A percentile compares a stretch with the other conserved stretches of the same genome.
Conservation (phyloP, 108 stramenopile species). For the Discostella pseudostelligera region DNA sequence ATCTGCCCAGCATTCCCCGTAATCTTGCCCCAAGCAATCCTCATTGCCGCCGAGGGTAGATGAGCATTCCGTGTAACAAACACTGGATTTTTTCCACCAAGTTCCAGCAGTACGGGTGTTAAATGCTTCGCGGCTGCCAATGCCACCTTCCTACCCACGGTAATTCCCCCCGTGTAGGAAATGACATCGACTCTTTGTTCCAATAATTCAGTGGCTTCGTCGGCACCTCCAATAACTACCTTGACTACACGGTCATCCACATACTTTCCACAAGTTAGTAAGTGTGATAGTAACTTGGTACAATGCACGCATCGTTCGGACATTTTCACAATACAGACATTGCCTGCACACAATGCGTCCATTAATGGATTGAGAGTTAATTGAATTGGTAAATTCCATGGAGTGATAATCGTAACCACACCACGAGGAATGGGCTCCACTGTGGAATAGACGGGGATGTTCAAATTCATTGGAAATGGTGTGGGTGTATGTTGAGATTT, state of each 20-base stretch:
- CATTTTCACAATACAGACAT: constrained; percentile 80
- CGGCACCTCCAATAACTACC: constrained; percentile 74
- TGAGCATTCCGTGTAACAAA: constrained; percentile 66
- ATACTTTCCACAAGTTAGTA: constrained; percentile 49
- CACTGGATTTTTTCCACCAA: constrained; percentile 90
- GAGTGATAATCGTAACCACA: constrained; percentile 56
- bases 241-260: constrained; percentile 58
- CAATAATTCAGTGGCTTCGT: constrained; percentile 61
- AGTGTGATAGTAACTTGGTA: constrained; percentile 45
- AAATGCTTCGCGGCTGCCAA: constrained; percentile 78
- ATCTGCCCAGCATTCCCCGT: constrained; percentile 84
- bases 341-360: constrained; percentile 84
- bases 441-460: constrained; percentile 8
- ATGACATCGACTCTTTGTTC: constrained; percentile 70
- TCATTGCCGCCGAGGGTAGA: constrained; percentile 55
- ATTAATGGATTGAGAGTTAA: constrained; percentile 57
- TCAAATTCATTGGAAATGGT: constrained; percentile 16
- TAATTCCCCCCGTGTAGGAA: constrained; percentile 85
- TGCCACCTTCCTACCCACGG: constrained; percentile 70
- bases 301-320: constrained; percentile 59
- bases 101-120: constrained; percentile 85
- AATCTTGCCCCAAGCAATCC: constrained; percentile 68
- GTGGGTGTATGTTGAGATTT: background rate
- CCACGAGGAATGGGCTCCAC: constrained; percentile 16
- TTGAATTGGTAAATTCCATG: constrained; percentile 86